Evolutionary conservation across 352 stramenopile species (phyloP).

Genomic region (Phytophthora crassamura): DNA sequence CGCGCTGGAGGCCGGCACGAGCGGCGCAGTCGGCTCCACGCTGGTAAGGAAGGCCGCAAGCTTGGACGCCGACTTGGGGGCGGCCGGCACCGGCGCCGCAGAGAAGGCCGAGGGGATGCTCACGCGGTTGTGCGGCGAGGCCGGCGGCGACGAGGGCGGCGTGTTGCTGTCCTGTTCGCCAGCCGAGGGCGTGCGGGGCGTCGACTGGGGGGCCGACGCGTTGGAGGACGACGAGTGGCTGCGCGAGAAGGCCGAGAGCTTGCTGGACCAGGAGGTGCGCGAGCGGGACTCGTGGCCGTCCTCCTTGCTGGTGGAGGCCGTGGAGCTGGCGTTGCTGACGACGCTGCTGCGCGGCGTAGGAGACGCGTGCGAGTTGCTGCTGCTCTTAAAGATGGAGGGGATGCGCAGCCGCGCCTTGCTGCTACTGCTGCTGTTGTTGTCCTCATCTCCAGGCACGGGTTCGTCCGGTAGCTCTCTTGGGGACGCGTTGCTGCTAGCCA

Average conservation of each 20-base stretch:
- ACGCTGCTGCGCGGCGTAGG: constrained; percentile 41
- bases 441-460: constrained; percentile 29
- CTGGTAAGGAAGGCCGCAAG: constrained; percentile 73
- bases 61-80: constrained; percentile 50
- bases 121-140: constrained; percentile 32
- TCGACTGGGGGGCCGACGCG: constrained; percentile 31
- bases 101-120: constrained; percentile 49
- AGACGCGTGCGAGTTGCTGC: constrained; percentile 14
- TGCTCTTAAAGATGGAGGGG: constrained; percentile 62
- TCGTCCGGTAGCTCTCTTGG: constrained; percentile 34
- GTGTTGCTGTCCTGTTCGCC: constrained; percentile 28
- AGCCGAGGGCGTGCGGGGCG: constrained; percentile 28
- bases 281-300: constrained; percentile 29
- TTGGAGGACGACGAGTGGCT: constrained; percentile 50
- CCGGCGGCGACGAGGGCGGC: constrained; percentile 34
- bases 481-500: constrained; percentile 40
- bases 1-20: constrained; percentile 21
- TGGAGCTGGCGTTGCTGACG: constrained; percentile 43
- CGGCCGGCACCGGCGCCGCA: constrained; percentile 18
- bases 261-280: constrained; percentile 69
- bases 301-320: constrained; percentile 36
- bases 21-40: constrained; percentile 41
- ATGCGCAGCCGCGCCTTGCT: constrained; percentile 56
- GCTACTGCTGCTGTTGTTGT: constrained; percentile 25
- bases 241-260: constrained; percentile 66